Base-by-base conservation (phyloP, 208 protist genomes). In the Strigomonas oncopelti region DNA sequence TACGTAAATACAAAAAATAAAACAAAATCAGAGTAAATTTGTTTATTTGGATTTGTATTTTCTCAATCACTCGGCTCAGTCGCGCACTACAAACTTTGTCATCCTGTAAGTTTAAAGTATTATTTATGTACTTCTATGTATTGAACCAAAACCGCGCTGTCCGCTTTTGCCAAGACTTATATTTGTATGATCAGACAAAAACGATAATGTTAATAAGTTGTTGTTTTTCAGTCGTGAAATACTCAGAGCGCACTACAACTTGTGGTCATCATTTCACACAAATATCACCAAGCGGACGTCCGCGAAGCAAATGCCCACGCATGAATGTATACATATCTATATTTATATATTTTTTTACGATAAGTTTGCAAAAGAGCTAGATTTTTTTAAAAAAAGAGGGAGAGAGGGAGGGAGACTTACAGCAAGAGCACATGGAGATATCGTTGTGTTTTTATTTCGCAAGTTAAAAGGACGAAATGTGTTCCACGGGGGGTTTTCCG, bases 31-130 rank as follows among this genome's bases (percentile, higher is more conserved):
- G 7, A 45, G 24, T 16, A 62, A 5, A 52, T 48, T 42, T 42
- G 29, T 29, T 34, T 31, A 29, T 42, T 42, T 61, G n/a, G 27
- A 61, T 61, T 61, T 61, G 56, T 61, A 61, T 61, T 61, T 61
- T 61, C 29, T 61, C 56, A 29, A 67, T 56, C 62, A 56, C 48
- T 46, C 11, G 18, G 4, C 27, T 58, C 51, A 59, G 45, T 57
- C 62, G 61, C 61, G 61, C 53, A 68, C 64, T 60, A 68, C 64
- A 68, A 60, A 24, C 29, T 69, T 69, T 48, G 53, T 69, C 54
- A 69, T 60, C 52, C 9, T 42, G 45, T 42, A 67, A 11, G 45
- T 16, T 31, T 3, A 56, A 22, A 32, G 13, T 31, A n/a, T 27
- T n/a, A n/a, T n/a, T n/a, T n/a, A n/a, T n/a, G n/a, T n/a, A n/a